Base-by-base conservation (phyloP, 768 basidiomycete genomes). In the Cytidiella melzeri region DNA sequence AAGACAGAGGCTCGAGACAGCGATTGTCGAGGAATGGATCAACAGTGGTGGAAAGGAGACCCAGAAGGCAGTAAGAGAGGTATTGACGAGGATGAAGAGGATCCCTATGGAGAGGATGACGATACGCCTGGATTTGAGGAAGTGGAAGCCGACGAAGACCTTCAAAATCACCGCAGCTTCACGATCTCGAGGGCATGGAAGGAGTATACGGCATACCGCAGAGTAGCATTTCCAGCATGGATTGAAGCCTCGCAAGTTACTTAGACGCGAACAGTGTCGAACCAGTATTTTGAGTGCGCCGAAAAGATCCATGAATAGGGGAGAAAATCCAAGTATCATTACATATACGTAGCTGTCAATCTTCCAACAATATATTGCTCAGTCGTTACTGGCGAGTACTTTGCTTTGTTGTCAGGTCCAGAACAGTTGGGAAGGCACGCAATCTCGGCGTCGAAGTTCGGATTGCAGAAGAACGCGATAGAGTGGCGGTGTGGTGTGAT, bases 391-490 rank as follows among this genome's bases (percentile, higher is more conserved):
- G 86, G 67, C n/a, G 74, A 67, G 61, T 91, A 88, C 67, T 84
- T 89, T 9, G 72, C 67, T 45, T 68, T 67, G 25, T 65, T 61
- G 25, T 78, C 81, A 25, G 83, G 80, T 25, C 65, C 66, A 28
- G 56, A 54, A 54, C 79, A 81, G 48, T 77, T 85, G 18, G 88
- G 86, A 23, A 92, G 65, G 55, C 88, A 87, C 13, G 80, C 70
- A 47, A 92, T 82, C 50, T 74, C 69, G 12, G 85, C 70, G 37
- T 74, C 74, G 57, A 77, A 79, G 55, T 91, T 88, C 3, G 89
- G 88, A 57, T 86, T 91, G 71, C 85, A 89, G 68, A 92, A 92
- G 72, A 87, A 92, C 6, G 86, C 90, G 45, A 92, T 84, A 7
- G 86, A 88, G 60, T 89, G 87, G 23, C 90, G 76, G 7, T 69